These are phyloP conservation scores for Daldinia vernicosa DNA, from an alignment of 495 filamentous ascomycete species.

Conservation along the genomic window DNA sequence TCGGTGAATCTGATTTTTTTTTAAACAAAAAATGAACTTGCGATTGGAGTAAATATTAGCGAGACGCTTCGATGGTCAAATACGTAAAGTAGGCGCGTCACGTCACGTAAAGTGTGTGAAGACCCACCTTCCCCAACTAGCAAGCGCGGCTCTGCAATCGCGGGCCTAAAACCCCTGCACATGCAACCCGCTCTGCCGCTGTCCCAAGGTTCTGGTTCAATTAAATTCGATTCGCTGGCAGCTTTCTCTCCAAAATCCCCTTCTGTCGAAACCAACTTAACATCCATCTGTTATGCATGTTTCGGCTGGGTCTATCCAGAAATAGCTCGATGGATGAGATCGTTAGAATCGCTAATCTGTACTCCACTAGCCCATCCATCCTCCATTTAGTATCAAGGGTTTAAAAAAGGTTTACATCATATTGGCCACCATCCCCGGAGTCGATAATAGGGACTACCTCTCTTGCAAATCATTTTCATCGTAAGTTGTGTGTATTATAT, in stretches of 20 bases:
- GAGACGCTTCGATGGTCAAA: not conserved
- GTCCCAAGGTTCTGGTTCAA: conserved; percentile 21
- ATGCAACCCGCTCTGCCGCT: conserved; percentile 2
- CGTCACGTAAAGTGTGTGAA: not conserved
- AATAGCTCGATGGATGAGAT: not conserved
- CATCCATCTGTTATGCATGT: not conserved
- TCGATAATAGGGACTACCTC: not conserved
- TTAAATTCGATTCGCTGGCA: conserved; percentile 5
- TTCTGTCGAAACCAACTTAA: not conserved
- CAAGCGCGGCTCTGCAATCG: conserved; percentile 13
- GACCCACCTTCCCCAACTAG: conserved; percentile 28
- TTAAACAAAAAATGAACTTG: not conserved
- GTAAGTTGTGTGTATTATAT: conserved; percentile 12
- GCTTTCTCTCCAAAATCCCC: not conserved
- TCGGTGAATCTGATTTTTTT: not conserved
- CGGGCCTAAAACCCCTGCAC: conserved; percentile 2
- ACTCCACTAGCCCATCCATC: not conserved
- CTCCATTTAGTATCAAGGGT: not conserved
- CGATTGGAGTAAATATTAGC: conserved; percentile 17
- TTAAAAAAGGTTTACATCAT: not conserved
- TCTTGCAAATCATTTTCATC: conserved; percentile 10
- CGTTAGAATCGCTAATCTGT: not conserved
- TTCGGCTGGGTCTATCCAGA: not conserved
- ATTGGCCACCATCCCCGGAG: not conserved
- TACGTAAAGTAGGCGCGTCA: conserved; percentile 21